Base-by-base conservation (phyloP, 2,329 filamentous ascomycete genomes). In the Ophiocordyceps camponoti-floridani region DNA sequence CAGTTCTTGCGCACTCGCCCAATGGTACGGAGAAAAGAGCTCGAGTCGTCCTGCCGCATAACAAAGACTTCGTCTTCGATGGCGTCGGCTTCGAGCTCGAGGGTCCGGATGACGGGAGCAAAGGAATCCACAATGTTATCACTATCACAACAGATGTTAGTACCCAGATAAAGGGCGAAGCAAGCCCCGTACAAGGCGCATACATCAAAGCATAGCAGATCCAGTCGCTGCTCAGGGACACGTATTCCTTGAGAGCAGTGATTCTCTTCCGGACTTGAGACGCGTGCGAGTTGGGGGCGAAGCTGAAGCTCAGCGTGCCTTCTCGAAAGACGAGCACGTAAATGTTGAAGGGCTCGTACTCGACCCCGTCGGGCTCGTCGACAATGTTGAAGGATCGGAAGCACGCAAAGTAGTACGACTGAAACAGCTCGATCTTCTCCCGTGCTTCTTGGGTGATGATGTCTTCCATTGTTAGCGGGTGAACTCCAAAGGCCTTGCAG, bases 121-220 rank as follows among this genome's bases (percentile, higher is more conserved):
- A 96, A 98, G 19, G 79, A 85, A 65, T 98, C 91, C 48, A 96
- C 91, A 57, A 98, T 98, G 58, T 98, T 86, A 62, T 98, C 91
- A 58, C 82, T 84, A 46, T 33, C 12, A 28, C 11, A 19, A 28
- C 11, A 19, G 31, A 41, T 23, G 50, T 63, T 49, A 62, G 57
- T 37, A 19, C 5, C 14, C 4, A 23, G 43, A 14, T 13, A 30
- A n/a, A 31, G 5, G 3, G 11, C 13, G 16, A 18, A 18, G 23
- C 23, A 6, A n/a, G 16, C 26, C 18, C 10, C n/a, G 16, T 9
- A 19, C 13, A 13, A 38, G 14, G 19, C 4, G 66, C 80, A 71
- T 69, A 86, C 81, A 98, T 96, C 57, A 98, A 73, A 40, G 91
- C 91, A 59, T 98, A 98, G 68, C 91, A 98, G 53, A 96, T 93